Evolutionary conservation across 257 asterid genomes (phyloP).

Genomic region (Verbascum thapsus): DNA sequence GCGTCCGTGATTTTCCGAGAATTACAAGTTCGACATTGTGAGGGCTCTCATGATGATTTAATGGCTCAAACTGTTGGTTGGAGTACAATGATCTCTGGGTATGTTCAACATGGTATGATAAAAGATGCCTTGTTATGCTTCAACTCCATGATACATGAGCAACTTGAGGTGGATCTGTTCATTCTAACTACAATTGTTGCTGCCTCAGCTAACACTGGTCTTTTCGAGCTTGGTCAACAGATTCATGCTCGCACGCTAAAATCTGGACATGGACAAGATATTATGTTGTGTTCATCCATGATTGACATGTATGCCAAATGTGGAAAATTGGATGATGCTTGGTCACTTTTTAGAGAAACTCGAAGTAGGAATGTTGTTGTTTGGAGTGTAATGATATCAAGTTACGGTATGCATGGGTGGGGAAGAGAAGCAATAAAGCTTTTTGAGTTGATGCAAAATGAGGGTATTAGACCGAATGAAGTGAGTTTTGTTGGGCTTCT

Average conservation of each 20-base stretch:
- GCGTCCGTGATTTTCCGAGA: constrained; percentile 54
- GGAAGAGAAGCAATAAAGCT: constrained; percentile 52
- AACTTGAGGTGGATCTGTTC: constrained; percentile 47
- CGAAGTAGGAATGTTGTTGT: too few species aligned
- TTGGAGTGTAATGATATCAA: constrained; percentile 74
- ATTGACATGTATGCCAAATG: constrained; percentile 86
- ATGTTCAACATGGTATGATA: constrained; percentile 55
- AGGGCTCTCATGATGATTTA: constrained; percentile 36
- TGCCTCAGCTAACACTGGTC: constrained; percentile 49
- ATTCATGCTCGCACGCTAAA: constrained; percentile 59
- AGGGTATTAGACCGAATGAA: constrained; percentile 57
- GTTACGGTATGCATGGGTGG: too few species aligned
- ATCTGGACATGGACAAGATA: constrained; percentile 53
- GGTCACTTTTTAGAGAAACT: too few species aligned
- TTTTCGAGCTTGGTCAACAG: constrained; percentile 73
- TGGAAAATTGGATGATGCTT: constrained; percentile 64
- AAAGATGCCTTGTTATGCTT: constrained; percentile 54
- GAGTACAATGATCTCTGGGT: constrained; percentile 70
- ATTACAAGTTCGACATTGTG: constrained; percentile 25
- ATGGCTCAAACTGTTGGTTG: constrained; percentile 48
- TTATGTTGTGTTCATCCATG: constrained; percentile 56
- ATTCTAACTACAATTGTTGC: constrained; percentile 57
- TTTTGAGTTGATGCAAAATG: constrained; percentile 56
- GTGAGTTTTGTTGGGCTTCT: constrained; percentile 67
- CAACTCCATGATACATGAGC: constrained; percentile 50